Base-by-base conservation (phyloP, 176 grass and related monocot genomes). In the Pharus latifolius region DNA sequence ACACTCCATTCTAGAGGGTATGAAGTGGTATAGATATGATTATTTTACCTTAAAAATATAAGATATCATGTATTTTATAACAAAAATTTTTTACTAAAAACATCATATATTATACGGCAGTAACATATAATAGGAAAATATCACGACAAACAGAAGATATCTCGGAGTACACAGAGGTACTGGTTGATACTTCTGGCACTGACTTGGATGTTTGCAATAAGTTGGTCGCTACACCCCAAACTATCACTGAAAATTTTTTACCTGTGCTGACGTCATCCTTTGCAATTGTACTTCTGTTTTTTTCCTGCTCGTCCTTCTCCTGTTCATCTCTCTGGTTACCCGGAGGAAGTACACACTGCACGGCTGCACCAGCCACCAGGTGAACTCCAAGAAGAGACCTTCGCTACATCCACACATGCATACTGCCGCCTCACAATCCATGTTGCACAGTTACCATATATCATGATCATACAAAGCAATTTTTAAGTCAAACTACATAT, bases 241-340 rank as follows among this genome's bases (percentile, higher is more conserved):
- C 20, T 70, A 26, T 54, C 60, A 37, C 60, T 34, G 68, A 67
- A 60, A 60, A n/a, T n/a, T 27, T 28, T 67, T 84, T 60, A 20
- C 73, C 27, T 28, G 23, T 15, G 7, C 78, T 15, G 7, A 25
- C 34, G 31, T 15, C 14, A 72, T 31, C 49, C 30, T 32, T 14
- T 32, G 66, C 66, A 43, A 24, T 35, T 35, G 75, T 43, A 60
- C 70, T n/a, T 60, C 38, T 79, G 60, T 84, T 78, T 48, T 78
- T 59, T 74, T 47, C 82, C 69, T 4, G 73, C 59, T 84, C 65
- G 25, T 72, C 58, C 33, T 49, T 10, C 1, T 15, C 7, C 11
- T 15, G 49, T 41, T 72, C 67, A 9, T 34, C 31, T n/a, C 19
- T 51, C 42, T 25, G 23, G 42, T 22, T 34, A 29, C 23, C 65